phyloP scores from a whole-genome alignment of 176 grass and related monocot species.

The Echinochloa phyllopogon region DNA sequence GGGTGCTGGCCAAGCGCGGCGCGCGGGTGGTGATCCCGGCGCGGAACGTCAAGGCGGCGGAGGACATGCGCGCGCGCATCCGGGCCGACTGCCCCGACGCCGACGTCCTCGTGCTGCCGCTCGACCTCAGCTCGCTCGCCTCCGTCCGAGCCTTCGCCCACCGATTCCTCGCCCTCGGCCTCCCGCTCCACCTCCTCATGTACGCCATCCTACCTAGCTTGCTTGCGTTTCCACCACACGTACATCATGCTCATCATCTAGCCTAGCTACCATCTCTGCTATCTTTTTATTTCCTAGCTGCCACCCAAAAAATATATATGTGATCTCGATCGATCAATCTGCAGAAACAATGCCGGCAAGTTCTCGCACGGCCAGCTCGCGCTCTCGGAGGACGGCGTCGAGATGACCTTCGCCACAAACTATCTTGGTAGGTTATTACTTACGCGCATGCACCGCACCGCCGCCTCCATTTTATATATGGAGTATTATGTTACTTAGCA shows the following conservation, averaged over 20 bases:
- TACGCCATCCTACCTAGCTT: not conserved
- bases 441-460: too few species aligned
- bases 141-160: slow-evolving; percentile 77
- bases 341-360: slow-evolving; percentile 97
- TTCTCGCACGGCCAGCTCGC: slow-evolving; percentile 88
- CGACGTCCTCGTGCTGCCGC: slow-evolving; percentile 72
- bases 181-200: slow-evolving; percentile 91
- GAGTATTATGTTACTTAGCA: too few species aligned
- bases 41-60: slow-evolving; percentile 77
- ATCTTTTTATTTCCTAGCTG: not conserved
- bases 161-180: slow-evolving; percentile 64
- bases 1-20: slow-evolving; percentile 85
- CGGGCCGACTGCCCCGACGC: slow-evolving; percentile 54
- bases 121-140: slow-evolving; percentile 89
- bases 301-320: not conserved
- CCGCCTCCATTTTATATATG: too few species aligned
- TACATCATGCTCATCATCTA: too few species aligned
- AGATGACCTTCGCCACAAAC: slow-evolving; percentile 99
- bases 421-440: slow-evolving; percentile 56
- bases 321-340: not conserved
- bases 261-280: not conserved
- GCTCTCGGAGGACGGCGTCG: slow-evolving; percentile 90
- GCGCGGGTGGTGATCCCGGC: slow-evolving; percentile 79
- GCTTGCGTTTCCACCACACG: not conserved
- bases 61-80: slow-evolving; percentile 72